Percentiles rank a stretch among this genome's conserved stretches.
Conservation (phyloP, 441 rosid species). For the Melastoma candidum region DNA sequence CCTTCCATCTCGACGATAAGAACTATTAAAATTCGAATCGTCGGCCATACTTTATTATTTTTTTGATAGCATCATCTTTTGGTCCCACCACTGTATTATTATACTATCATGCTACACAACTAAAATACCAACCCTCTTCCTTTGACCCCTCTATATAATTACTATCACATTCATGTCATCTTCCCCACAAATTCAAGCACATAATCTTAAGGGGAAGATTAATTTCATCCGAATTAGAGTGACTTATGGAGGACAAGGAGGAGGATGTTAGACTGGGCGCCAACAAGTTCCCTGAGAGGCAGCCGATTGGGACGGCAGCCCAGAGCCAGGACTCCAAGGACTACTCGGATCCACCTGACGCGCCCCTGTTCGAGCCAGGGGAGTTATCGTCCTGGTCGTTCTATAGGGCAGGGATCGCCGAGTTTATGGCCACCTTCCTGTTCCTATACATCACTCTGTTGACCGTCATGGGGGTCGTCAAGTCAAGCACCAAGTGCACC, state of each 20-base stretch:
- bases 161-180: too few relatives aligned
- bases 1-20: too few relatives aligned
- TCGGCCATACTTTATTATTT: too few relatives aligned
- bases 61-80: too few relatives aligned
- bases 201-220: neutral
- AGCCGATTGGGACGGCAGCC: conserved; percentile 76
- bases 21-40: neutral
- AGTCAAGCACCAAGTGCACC: conserved; percentile 36
- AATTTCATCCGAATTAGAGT: neutral
- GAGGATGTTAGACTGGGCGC: conserved; percentile 88
- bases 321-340: conserved; percentile 64
- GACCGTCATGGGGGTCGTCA: conserved; percentile 78
- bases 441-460: conserved; percentile 57
- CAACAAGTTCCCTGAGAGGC: conserved; percentile 67
- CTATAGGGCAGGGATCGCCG: conserved; percentile 81
- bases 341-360: conserved; percentile 81
- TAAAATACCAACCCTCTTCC: too few relatives aligned
- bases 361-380: conserved; percentile 57
- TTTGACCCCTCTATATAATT: too few relatives aligned
- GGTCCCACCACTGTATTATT: too few relatives aligned
- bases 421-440: conserved; percentile 79
- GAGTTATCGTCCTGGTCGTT: conserved; percentile 80
- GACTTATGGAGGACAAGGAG: conserved; percentile 64
- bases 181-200: too few relatives aligned
- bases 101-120: too few relatives aligned